Evolutionary conservation across 2,329 filamentous ascomycete genomes (phyloP), one percentile per base, ranked within the genome.

Genomic region (Trichoderma sp.): DNA sequence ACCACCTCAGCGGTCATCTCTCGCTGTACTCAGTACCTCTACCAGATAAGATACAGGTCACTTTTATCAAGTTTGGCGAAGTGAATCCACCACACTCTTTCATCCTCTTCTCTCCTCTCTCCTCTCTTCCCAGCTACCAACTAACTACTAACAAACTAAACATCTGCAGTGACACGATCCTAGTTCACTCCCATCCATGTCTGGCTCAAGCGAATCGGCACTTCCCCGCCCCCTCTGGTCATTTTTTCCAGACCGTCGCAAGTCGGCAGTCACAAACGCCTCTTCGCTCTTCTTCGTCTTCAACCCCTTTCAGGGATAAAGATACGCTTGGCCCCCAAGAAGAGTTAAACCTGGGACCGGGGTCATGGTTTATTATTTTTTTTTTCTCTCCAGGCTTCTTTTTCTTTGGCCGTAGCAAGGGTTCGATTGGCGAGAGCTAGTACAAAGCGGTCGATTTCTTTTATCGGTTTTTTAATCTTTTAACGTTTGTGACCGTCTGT

Each of bases 221-320:
- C 21, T 61, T 34, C 57, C 57, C 34, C 36, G 18, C 36, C 21
- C 14, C 32, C 34, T 3, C 58, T 61, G 12, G 56, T 36, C 56
- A 47, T 28, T 12, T 61, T 61, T 61, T 18, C 24, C 28, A 4
- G 2, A 2, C 21, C 7, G 30, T 28, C 63, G 47, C 64, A 43
- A 43, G 66, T 34, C 67, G 39, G 57, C 43, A 53, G 67, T 62
- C 57, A 62, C 67, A 70, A 36, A 11, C 43, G 26, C 18, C 28
- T 61, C 30, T 32, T 24, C 21, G 18, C 11, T 66, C 15, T 9
- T 7, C 3, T 18, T 43, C 18, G 39, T 43, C 39, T 43, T 43
- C 39, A 18, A n/a, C 67, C 66, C 67, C 57, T 70, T 70, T 62
- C 66, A 70, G 28, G 66, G 57, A 34, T 62, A 70, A 58, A 70